Conservation (phyloP, 352 stramenopile genomes). For the Pythium vanterpoolii region DNA sequence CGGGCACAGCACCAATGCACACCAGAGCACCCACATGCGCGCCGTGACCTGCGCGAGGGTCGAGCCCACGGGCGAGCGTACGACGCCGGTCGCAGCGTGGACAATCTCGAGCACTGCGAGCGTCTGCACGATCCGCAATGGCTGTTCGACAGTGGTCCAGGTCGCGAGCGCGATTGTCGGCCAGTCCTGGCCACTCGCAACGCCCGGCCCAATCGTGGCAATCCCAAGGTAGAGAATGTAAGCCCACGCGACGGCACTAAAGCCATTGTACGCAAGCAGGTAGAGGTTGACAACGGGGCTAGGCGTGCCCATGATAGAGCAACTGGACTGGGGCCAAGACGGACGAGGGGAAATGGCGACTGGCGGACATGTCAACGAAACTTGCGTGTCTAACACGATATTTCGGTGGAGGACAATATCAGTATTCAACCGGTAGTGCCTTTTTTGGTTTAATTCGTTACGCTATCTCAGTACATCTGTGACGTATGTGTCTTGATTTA, state of each 20-base stretch:
- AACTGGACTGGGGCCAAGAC: neutral
- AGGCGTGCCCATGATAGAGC: neutral
- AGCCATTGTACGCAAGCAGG: constrained; percentile 19
- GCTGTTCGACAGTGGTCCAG: constrained; percentile 50
- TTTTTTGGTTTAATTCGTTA: neutral
- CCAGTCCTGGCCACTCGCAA: constrained; percentile 44
- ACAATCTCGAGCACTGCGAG: constrained; percentile 95
- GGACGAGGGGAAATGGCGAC: neutral
- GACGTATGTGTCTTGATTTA: no score
- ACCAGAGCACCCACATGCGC: constrained; percentile 51
- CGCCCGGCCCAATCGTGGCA: constrained; percentile 35
- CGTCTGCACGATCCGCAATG: constrained; percentile 88
- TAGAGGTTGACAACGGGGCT: constrained; percentile 7
- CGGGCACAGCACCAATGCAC: constrained; percentile 84
- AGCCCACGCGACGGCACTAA: constrained; percentile 36
- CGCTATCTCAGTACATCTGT: neutral
- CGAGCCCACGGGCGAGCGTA: constrained; percentile 93
- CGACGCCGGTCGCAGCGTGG: constrained; percentile 92
- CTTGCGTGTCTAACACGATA: no score
- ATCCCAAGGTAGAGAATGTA: constrained; percentile 65
- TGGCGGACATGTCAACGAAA: neutral
- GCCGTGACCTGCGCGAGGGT: constrained; percentile 90
- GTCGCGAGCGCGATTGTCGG: constrained; percentile 35
- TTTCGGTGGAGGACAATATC: constrained; percentile 2
- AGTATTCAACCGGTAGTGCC: neutral